A percentile compares a stretch with the other conserved stretches of the same genome.
phyloP scores from a whole-genome alignment of 2,329 filamentous ascomycete genomes.

The Mycosphaerella sp. region DNA sequence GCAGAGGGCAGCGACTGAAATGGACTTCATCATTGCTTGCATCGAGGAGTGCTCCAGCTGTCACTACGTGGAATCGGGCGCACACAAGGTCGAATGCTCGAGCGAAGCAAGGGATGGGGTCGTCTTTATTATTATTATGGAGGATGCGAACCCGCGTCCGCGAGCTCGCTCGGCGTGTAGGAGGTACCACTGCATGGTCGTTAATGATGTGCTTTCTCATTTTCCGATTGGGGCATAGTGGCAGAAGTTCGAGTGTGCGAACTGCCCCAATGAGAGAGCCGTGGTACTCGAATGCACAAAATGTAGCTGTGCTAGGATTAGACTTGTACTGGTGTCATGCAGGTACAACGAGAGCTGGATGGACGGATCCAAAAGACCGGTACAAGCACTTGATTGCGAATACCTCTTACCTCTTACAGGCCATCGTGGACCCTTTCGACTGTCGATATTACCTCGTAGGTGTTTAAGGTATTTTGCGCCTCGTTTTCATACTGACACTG shows the following conservation, averaged over 20 bases:
- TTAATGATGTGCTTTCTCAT: constrained; percentile 1
- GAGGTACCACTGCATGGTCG: neutral
- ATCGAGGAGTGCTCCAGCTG: neutral
- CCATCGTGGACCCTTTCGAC: neutral
- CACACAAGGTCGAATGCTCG: neutral
- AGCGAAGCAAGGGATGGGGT: neutral
- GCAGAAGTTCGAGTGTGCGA: neutral
- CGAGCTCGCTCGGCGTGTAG: neutral
- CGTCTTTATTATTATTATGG: neutral
- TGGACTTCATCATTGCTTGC: constrained; percentile 6
- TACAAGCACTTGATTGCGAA: neutral
- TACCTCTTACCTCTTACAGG: no score
- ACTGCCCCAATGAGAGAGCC: constrained; percentile 1
- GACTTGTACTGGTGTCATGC: constrained; percentile 4
- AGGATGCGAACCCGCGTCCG: neutral
- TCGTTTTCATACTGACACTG: no score
- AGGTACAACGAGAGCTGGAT: neutral
- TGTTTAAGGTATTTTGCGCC: neutral
- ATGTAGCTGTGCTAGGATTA: neutral
- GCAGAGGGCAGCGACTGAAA: constrained; percentile 2
- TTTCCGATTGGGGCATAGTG: constrained; percentile 1
- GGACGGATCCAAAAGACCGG: neutral
- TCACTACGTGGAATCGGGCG: neutral
- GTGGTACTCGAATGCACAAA: constrained; percentile 1
- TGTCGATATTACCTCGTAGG: neutral